phyloP scores from a whole-genome alignment of 1,284 basidiomycete genomes.

The Apiotrichum brassicae region DNA sequence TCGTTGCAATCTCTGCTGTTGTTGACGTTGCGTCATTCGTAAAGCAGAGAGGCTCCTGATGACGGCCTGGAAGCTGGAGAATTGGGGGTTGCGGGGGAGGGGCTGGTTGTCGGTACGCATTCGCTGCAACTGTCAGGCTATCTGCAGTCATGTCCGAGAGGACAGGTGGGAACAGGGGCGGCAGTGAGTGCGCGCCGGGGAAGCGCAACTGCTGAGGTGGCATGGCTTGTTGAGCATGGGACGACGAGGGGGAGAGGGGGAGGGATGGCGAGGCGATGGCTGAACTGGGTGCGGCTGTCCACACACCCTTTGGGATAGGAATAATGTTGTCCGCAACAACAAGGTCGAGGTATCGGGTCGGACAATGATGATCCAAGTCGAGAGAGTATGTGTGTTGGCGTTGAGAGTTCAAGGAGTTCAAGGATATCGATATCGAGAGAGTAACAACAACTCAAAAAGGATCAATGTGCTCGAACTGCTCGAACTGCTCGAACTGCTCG shows the following conservation, averaged over 20 bases:
- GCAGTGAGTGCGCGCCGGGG: slow-evolving; percentile 8
- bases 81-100: slow-evolving; percentile 40
- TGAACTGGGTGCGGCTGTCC: too few species aligned
- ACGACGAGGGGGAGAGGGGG: neutral
- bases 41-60: slow-evolving; percentile 29
- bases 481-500: too few species aligned
- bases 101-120: slow-evolving; percentile 37
- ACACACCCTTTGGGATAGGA: too few species aligned
- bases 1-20: slow-evolving; percentile 1
- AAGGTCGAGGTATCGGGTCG: too few species aligned
- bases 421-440: too few species aligned
- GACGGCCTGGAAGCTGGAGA: slow-evolving; percentile 31
- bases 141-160: slow-evolving; percentile 13
- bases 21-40: slow-evolving; percentile 7
- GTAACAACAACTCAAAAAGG: neutral
- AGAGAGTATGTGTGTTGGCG: too few species aligned
- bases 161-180: slow-evolving; percentile 11
- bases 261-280: too few species aligned
- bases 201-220: slow-evolving; percentile 14
- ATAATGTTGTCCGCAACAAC: too few species aligned
- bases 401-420: too few species aligned
- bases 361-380: too few species aligned
- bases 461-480: too few species aligned
- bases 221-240: slow-evolving; percentile 7
- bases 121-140: slow-evolving; percentile 29